Percentiles rank a stretch among this genome's conserved stretches.
Evolutionary conservation across 257 asterid genomes (phyloP).

Genomic region (Nicotiana benthamiana): DNA sequence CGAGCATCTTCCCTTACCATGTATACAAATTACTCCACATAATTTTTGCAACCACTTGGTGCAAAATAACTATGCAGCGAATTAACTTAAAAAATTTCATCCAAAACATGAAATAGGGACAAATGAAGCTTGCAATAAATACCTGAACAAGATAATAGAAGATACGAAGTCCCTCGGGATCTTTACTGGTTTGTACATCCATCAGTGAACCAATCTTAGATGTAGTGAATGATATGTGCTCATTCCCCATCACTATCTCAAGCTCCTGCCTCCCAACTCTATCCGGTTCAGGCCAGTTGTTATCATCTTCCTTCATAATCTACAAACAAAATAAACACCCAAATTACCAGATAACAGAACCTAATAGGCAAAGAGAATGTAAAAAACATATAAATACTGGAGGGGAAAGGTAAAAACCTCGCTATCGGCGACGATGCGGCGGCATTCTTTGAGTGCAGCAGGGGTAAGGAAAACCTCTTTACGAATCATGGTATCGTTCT

Average conservation of each 20-base stretch:
- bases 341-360: background rate
- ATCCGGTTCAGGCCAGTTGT: slow-evolving; percentile 91
- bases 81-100: background rate
- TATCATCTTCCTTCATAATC: slow-evolving; percentile 98
- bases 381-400: too few species aligned
- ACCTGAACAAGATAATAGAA: slow-evolving; percentile 96
- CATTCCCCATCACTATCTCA: slow-evolving; percentile 94
- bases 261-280: slow-evolving; percentile 98
- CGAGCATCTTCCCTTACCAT: too few species aligned
- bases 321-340: slow-evolving; percentile 4
- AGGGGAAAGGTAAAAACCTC: slow-evolving; percentile 29
- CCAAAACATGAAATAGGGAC: too few species aligned
- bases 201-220: slow-evolving; percentile 92
- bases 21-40: background rate
- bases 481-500: slow-evolving; percentile 97
- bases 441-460: slow-evolving; percentile 80
- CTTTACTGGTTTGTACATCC: slow-evolving; percentile 92
- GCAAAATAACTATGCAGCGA: background rate
- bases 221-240: slow-evolving; percentile 88
- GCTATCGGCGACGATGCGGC: slow-evolving; percentile 73
- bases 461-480: slow-evolving; percentile 86
- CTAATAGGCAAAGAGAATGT: background rate
- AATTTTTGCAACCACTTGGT: background rate
- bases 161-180: slow-evolving; percentile 85
- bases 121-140: background rate